Evolutionary conservation across 129 eudicot genomes (phyloP).

Genomic region (Chrysanthemum makinoi): DNA sequence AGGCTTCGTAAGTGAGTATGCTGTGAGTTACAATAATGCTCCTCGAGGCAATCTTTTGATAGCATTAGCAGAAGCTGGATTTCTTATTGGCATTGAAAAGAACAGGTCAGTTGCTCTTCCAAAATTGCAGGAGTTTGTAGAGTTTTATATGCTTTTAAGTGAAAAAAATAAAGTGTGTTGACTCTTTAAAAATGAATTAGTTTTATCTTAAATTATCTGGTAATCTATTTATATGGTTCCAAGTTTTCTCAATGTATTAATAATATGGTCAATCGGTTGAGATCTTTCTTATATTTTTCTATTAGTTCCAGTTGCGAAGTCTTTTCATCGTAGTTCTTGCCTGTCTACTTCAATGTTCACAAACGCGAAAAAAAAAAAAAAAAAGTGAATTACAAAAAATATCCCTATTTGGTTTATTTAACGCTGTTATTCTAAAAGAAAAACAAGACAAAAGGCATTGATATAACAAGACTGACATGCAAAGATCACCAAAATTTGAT

Average conservation of each 20-base stretch:
- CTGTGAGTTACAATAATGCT: slow-evolving; percentile 73
- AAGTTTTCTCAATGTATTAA: not conserved
- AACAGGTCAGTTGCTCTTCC: slow-evolving; percentile 51
- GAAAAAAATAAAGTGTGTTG: not conserved
- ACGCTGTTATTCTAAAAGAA: no score
- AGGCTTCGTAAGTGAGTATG: slow-evolving; percentile 99
- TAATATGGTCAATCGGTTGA: not conserved
- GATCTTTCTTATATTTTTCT: not conserved
- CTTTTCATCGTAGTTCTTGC: no score
- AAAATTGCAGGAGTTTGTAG: slow-evolving; percentile 7
- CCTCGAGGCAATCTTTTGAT: slow-evolving; percentile 79
- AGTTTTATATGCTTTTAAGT: slow-evolving; percentile 5
- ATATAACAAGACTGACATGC: no score
- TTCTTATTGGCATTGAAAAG: slow-evolving; percentile 83
- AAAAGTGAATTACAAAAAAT: no score
- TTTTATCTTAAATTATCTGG: not conserved
- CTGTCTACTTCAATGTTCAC: no score
- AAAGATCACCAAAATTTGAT: no score
- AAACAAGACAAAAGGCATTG: no score
- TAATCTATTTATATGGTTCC: not conserved
- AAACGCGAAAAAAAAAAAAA: no score
- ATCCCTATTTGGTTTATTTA: no score
- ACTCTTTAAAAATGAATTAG: no score
- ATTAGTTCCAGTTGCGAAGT: not conserved
- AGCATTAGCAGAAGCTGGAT: slow-evolving; percentile 92